Base-by-base conservation (phyloP, 2,329 filamentous ascomycete species). In the Xylariales sp. region DNA sequence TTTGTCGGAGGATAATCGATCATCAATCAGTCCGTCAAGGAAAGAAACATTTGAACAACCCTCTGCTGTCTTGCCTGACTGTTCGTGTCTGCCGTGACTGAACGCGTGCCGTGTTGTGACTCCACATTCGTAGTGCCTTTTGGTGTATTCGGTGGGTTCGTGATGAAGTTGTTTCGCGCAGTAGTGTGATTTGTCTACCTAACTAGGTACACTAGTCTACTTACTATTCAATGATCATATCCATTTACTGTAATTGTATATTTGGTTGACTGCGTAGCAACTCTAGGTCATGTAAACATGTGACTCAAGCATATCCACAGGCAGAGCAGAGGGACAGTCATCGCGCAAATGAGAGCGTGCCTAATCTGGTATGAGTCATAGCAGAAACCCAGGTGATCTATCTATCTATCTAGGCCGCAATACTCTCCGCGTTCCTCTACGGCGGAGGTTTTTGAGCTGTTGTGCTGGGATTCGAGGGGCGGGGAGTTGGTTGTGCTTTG, bases 1-100 rank as follows among this genome's bases (percentile, higher is more conserved):
- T 76, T 77, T 68, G 73, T 70, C 73, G 63, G 66, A 69, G 70
- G 71, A 74, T 77, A 77, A 78, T 77, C 71, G 68, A 71, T 69
- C 54, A 49, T 77, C 71, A 68, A 71, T 69, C 54, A 49, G 75
- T 75, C 75, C 72, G 53, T 72, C 65, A 67, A 59, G 74, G 69
- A 73, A 67, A 59, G 74, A 69, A 73, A 71, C 69, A 70, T 72
- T 69, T 70, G 65, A 73, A 71, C 61, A 71, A 65, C 61, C 30
- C 30, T 64, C 45, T 41, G 23, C 34, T 36, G 10, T n/a, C 14
- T 56, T 66, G 39, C 45, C 62, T 60, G 39, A 48, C 62, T 60
- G 46, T 50, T 50, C 8, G 12, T 36, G 46, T 41, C 7, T 16
- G 23, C 3, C 36, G 8, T 52, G 52, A 23, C 32, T 9, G 6